These are phyloP conservation scores for Penicilliopsis zonata DNA, from an alignment of 495 filamentous ascomycete genomes.

Conservation along the genomic window DNA sequence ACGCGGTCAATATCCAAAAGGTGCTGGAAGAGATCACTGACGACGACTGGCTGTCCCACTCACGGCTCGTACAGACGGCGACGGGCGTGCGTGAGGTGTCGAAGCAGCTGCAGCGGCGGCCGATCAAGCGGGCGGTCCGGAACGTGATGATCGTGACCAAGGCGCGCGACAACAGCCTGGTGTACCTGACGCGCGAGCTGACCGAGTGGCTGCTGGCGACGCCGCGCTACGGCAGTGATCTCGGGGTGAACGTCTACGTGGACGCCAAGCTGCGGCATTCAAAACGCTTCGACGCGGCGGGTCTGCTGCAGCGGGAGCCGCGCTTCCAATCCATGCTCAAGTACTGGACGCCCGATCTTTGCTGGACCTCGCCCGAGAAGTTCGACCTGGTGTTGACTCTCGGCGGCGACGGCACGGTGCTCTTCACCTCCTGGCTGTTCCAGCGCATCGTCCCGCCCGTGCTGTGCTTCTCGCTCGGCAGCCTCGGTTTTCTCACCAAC, in stretches of 20 bases:
- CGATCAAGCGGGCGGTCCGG: constrained; percentile 74
- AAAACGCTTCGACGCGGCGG: constrained; percentile 70
- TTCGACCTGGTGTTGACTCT: constrained; percentile 90
- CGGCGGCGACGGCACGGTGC: constrained; percentile 83
- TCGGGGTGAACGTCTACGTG: constrained; percentile 86
- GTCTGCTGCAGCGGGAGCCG: constrained; percentile 56
- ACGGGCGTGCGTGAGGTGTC: constrained; percentile 90
- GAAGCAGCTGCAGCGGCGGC: constrained; percentile 78
- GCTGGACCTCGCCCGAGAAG: constrained; percentile 77
- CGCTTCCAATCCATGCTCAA: constrained; percentile 67
- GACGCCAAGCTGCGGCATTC: constrained; percentile 81
- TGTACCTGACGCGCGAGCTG: constrained; percentile 74
- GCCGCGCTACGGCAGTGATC: constrained; percentile 65
- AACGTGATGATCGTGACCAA: constrained; percentile 97
- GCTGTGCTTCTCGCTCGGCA: constrained; percentile 78
- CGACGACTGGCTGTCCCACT: constrained; percentile 86
- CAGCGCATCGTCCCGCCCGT: constrained; percentile 86
- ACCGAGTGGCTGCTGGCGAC: constrained; percentile 77
- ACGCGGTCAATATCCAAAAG: constrained; percentile 88
- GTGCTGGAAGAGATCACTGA: constrained; percentile 87
- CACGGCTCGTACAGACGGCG: constrained; percentile 84
- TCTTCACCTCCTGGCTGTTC: constrained; percentile 90
- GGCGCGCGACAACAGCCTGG: constrained; percentile 80
- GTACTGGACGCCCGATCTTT: constrained; percentile 93
- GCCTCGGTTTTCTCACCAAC: constrained; percentile 83